phyloP scores from a whole-genome alignment of 345 rosid genomes.

The Citrus maxima region DNA sequence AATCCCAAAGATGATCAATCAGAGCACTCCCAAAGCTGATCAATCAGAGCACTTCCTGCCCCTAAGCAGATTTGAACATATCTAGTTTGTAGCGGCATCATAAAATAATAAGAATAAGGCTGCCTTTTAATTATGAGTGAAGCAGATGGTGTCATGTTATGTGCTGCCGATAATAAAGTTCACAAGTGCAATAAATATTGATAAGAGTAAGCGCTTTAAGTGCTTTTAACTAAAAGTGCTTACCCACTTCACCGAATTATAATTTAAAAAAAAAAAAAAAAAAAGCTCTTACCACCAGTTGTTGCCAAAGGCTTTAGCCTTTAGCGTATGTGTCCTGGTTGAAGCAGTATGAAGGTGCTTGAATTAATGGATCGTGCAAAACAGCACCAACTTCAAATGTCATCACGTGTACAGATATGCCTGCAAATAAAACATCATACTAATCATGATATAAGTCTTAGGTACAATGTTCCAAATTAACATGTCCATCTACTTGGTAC shows the following conservation, averaged over 20 bases:
- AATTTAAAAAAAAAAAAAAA: too few relatives aligned
- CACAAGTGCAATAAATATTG: not conserved
- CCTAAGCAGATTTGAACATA: not conserved
- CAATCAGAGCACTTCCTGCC: conserved; percentile 31
- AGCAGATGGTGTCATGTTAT: not conserved
- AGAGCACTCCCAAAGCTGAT: too few relatives aligned
- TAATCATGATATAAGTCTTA: not conserved
- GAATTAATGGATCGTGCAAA: conserved; percentile 22
- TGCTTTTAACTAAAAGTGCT: not conserved
- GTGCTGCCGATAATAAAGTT: not conserved
- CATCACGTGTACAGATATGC: conserved; percentile 29
- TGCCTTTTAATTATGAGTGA: not conserved
- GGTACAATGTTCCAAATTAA: too few relatives aligned
- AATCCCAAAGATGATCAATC: conserved; percentile 18
- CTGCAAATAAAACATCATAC: conserved; percentile 5
- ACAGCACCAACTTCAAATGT: conserved; percentile 39
- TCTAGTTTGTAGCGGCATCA: not conserved
- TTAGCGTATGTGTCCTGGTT: conserved; percentile 1
- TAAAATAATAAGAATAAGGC: not conserved
- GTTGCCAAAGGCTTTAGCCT: not conserved
- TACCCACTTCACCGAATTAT: too few relatives aligned
- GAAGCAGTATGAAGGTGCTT: conserved; percentile 36
- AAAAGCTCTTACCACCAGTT: too few relatives aligned
- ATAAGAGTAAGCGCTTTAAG: not conserved
- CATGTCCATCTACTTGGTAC: not conserved